Percentiles rank a stretch among this genome's conserved stretches.
Conservation (phyloP, 2,329 filamentous ascomycete genomes). For the Bipolaris oryzae region DNA sequence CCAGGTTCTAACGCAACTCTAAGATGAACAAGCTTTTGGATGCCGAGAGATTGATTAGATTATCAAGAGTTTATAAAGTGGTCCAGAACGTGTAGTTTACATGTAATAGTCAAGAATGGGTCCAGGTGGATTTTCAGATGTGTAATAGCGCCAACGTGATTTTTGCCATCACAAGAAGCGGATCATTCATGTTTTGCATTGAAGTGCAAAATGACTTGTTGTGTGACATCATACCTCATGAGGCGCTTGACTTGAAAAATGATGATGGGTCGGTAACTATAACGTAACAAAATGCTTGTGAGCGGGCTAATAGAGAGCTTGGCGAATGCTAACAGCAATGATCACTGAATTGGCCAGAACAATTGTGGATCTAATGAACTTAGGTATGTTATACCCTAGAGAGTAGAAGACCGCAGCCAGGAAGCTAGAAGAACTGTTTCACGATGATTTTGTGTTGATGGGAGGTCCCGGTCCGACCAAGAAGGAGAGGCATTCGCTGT, state of each 20-base stretch:
- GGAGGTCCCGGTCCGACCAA: too few species aligned
- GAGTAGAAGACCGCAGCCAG: too few species aligned
- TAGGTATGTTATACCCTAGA: too few species aligned
- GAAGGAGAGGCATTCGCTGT: too few species aligned
- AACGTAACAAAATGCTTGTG: constrained; percentile 14
- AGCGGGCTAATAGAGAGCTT: constrained; percentile 8
- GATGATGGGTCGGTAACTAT: constrained; percentile 1
- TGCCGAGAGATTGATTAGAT: background rate
- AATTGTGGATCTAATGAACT: too few species aligned
- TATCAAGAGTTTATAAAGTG: background rate
- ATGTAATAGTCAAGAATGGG: background rate
- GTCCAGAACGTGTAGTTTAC: background rate
- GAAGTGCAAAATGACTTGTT: background rate
- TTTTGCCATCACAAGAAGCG: background rate
- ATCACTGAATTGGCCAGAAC: too few species aligned
- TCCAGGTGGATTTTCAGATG: background rate
- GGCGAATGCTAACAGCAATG: background rate
- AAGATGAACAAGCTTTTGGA: background rate
- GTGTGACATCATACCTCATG: constrained; percentile 9
- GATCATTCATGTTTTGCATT: background rate
- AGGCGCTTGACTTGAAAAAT: constrained; percentile 4
- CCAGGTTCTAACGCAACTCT: background rate
- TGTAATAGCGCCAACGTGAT: background rate
- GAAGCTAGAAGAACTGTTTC: too few species aligned
- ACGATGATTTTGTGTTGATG: too few species aligned